phyloP scores from a whole-genome alignment of 805 yeast genomes.

The Blastobotrys chiropterorum region DNA sequence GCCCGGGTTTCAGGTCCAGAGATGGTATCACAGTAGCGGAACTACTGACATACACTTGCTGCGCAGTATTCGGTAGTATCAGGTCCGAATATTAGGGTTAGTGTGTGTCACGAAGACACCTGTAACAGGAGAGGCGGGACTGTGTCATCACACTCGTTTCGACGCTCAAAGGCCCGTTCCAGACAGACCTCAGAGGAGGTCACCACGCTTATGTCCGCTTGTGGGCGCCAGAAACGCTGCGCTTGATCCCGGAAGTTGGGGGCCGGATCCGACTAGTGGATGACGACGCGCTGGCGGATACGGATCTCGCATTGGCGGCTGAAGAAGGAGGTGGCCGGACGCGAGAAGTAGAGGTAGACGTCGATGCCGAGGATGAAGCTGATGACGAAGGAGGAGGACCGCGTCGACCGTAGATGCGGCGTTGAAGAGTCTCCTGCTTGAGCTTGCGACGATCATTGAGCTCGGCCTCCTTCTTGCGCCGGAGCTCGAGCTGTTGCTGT shows the following conservation, averaged over 20 bases:
- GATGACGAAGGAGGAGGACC: not conserved
- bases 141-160: no score
- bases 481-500: constrained; percentile 8
- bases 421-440: constrained; percentile 11
- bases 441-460: constrained; percentile 12
- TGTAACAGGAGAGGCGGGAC: no score
- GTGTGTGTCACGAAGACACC: no score
- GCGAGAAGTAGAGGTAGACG: not conserved
- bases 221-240: not conserved
- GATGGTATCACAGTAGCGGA: no score
- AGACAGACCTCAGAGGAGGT: no score
- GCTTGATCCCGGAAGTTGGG: constrained; percentile 1
- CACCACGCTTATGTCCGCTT: not conserved
- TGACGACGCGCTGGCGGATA: not conserved
- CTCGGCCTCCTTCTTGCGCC: constrained; percentile 8
- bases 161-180: no score
- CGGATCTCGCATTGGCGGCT: not conserved
- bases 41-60: no score
- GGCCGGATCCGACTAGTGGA: not conserved
- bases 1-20: no score
- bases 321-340: not conserved
- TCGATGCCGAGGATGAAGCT: not conserved
- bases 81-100: no score
- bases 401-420: constrained; percentile 17
- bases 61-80: no score